These are phyloP conservation scores for Plasmodium knowlesi DNA, from an alignment of 169 alveolate species.

Conservation along the genomic window DNA sequence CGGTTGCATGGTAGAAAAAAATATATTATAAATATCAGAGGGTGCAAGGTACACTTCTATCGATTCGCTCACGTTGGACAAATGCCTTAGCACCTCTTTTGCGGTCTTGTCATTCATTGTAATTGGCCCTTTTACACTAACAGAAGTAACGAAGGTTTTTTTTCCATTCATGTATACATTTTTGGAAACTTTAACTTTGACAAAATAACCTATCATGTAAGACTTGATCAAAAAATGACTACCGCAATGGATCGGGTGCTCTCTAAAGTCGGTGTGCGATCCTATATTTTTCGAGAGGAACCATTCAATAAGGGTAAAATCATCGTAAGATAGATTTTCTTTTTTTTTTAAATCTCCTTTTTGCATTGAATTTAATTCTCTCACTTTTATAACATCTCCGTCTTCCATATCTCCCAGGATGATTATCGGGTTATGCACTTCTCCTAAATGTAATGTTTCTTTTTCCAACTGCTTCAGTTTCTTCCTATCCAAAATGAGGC, in stretches of 20 bases:
- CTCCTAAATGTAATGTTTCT: conserved; percentile 17
- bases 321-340: conserved; percentile 14
- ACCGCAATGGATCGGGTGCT: conserved; percentile 63
- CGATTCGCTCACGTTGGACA: conserved; percentile 75
- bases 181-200: conserved; percentile 79
- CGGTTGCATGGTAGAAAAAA: conserved; percentile 36
- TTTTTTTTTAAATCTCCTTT: background rate
- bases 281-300: conserved; percentile 79
- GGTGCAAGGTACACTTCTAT: conserved; percentile 43
- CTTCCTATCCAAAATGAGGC: background rate
- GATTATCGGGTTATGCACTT: conserved; percentile 42
- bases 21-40: conserved; percentile 54
- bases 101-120: conserved; percentile 77
- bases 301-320: conserved; percentile 80
- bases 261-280: conserved; percentile 51
- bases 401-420: conserved; percentile 70
- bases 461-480: conserved; percentile 7
- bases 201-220: conserved; percentile 82
- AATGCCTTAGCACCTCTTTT: conserved; percentile 75
- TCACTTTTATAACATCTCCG: conserved; percentile 47
- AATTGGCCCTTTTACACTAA: conserved; percentile 80
- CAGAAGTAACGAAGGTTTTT: conserved; percentile 76
- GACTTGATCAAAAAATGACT: conserved; percentile 79
- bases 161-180: conserved; percentile 74
- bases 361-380: conserved; percentile 32